Base-by-base conservation (phyloP, 305 asterid species). In the Rubia balearica region DNA sequence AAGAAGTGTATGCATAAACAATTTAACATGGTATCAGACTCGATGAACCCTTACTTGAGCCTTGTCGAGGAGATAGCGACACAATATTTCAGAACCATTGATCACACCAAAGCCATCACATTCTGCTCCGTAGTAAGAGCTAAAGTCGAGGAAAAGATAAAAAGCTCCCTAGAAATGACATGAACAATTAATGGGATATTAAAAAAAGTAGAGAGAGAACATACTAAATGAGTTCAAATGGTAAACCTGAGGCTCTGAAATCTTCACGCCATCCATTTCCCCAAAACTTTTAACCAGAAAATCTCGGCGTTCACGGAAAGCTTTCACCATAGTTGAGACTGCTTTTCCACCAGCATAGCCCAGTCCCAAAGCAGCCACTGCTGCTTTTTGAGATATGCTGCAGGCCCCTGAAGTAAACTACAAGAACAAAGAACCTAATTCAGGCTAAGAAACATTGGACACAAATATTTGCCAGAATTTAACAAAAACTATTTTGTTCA, bases 321-420 rank as follows among this genome's bases (percentile, higher is more conserved):
- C 92, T 82, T 88, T 87, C 38, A 84, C 95, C 98, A 92, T 92
- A 19, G 72, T 70, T 7, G 95, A 74, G 38, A 90, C 86, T 36
- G 87, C 88, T 81, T 88, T 91, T 71, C 96, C 98, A 77, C 98
- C 98, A 13, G 96, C 96, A 76, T 85, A 76, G 49, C 98, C 96
- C 82, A 92, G 49, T 65, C 96, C 96, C 76, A 92, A 72, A 62
- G 98, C 98, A 68, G 98, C 96, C 73, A 87, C 90, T 2, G 51
- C 96, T 42, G 96, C 96, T 19, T 92, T 92, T 71, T 92, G 98
- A 55, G 98, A 87, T 78, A 92, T 88, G 74, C 96, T 92, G 85
- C 98, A 82, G 21, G 98, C 98, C 67, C 98, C 96, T 67, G 98
- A 92, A 60, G 98, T 92, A n/a, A 81, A 77, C 98, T 92, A 86